Evolutionary conservation across 345 rosid genomes (phyloP), one percentile per base, ranked within the genome.

Genomic region (Eucalyptus victrix): DNA sequence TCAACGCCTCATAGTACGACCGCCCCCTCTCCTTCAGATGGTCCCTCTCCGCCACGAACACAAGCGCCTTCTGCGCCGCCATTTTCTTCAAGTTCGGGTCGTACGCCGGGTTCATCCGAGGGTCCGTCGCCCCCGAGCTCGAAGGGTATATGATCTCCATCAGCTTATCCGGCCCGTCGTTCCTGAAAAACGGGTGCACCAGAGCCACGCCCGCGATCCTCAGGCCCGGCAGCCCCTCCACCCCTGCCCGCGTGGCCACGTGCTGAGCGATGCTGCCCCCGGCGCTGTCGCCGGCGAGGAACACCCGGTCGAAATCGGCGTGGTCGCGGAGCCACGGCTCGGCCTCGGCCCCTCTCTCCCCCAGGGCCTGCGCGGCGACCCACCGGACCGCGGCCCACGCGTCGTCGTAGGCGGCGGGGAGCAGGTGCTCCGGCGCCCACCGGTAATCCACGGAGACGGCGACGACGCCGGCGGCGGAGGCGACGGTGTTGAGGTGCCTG

Each of bases 401-500:
- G n/a, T 94, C 97, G 9, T 94, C 92, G 19, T 90, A 92, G 49
- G 87, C 90, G 26, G 86, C 44, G 2, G 95, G 94, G 30, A 93
- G 89, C 28, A 89, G 94, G 67, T 92, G 65, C 87, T 93, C 95
- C 1, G 97, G 97, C 49, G 94, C 94, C 12, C 91, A 87, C 76
- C 94, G 88, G 88, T 93, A 94, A 60, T 95, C 94, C 4, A 93
- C 88, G 32, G 96, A 93, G 32, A 95, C 51, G 9, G 91, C 93
- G 65, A 94, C 58, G 11, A 87, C 89, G 32, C 90, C 85, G 18
- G 93, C 93, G 44, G 87, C 86, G 37, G 88, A 51, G 49, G 89
- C 92, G 90, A 93, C 69, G 72, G 81, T 18, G 90, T 88, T 90
- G 88, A 91, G 88, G 87, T 56, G 91, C 45, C 34, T 88, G 45